phyloP scores from a whole-genome alignment of 1,139 yeast genomes.

The Scheffersomyces parashehatae region DNA sequence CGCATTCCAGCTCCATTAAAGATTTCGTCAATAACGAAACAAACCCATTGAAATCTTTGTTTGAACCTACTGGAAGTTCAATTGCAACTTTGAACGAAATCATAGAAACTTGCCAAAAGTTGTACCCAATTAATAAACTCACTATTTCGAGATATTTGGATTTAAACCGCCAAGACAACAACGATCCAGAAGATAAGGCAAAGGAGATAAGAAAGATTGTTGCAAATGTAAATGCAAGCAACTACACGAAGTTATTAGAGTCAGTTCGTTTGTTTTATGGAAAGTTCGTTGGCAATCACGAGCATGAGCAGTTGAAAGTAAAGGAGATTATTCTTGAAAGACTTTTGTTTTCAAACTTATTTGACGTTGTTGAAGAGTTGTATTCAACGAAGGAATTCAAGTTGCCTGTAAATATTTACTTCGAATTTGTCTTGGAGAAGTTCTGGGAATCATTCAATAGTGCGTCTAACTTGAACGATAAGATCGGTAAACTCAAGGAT shows the following conservation, averaged over 20 bases:
- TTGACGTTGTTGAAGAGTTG: conserved; percentile 27
- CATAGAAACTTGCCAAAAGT: conserved; percentile 40
- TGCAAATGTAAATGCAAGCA: conserved; percentile 32
- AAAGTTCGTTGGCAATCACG: conserved; percentile 28
- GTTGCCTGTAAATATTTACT: conserved; percentile 16
- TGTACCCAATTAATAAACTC: conserved; percentile 44
- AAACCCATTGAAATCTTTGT: conserved; percentile 19
- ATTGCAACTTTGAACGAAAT: conserved; percentile 23
- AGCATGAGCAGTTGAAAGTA: conserved; percentile 8
- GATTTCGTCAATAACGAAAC: neutral
- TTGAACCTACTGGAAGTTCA: conserved; percentile 22
- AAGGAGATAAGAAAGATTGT: conserved; percentile 31
- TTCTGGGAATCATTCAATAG: conserved; percentile 57
- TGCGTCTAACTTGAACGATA: conserved; percentile 51
- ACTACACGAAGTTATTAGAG: conserved; percentile 28
- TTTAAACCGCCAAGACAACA: conserved; percentile 19
- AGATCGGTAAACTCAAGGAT: conserved; percentile 45
- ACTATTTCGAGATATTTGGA: conserved; percentile 36
- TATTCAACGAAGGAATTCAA: conserved; percentile 15
- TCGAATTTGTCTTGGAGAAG: conserved; percentile 29
- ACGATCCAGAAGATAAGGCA: conserved; percentile 17
- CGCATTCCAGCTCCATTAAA: neutral
- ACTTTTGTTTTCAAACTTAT: conserved; percentile 38
- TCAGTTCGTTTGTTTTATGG: conserved; percentile 26
- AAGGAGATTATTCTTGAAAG: conserved; percentile 30